A percentile compares a stretch with the other conserved stretches of the same genome.
Evolutionary conservation across 495 filamentous ascomycete genomes (phyloP).

Genomic region (Platismatia glauca): DNA sequence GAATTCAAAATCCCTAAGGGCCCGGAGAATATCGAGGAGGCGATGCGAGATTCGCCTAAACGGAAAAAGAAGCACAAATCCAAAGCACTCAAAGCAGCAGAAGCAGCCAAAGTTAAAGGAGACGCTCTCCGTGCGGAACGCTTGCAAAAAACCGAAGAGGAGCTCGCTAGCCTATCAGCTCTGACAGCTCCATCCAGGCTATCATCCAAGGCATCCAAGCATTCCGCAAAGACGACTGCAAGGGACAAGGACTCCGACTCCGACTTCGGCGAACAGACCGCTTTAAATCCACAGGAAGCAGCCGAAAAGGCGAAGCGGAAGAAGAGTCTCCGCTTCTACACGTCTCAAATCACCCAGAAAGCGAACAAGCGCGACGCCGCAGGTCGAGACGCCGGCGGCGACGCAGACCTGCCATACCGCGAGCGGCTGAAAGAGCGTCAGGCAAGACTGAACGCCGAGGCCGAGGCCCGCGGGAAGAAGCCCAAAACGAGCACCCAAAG

Average conservation of each 20-base stretch:
- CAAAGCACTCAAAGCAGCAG: constrained; percentile 40
- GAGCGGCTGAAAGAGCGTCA: constrained; percentile 81
- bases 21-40: background rate
- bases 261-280: constrained; percentile 60
- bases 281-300: constrained; percentile 53
- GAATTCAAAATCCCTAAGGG: background rate
- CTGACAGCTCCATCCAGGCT: constrained; percentile 29
- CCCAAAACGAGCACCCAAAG: constrained; percentile 43
- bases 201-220: constrained; percentile 29
- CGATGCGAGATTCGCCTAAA: constrained; percentile 9
- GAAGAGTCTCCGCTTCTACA: constrained; percentile 91
- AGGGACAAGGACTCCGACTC: constrained; percentile 38
- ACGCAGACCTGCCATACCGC: constrained; percentile 81
- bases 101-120: constrained; percentile 43
- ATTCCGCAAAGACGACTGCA: constrained; percentile 29
- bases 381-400: constrained; percentile 77
- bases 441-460: constrained; percentile 74
- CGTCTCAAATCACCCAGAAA: constrained; percentile 89
- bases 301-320: constrained; percentile 78
- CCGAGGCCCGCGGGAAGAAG: constrained; percentile 71
- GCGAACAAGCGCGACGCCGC: constrained; percentile 75
- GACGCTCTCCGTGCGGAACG: constrained; percentile 48
- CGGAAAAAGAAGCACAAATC: constrained; percentile 39
- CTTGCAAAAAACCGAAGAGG: constrained; percentile 51
- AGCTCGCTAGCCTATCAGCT: constrained; percentile 58